Percentiles rank a stretch among this genome's conserved stretches.
Evolutionary conservation across 805 yeast genomes (phyloP).

Genomic region (Tetrapisispora pingtungensis): DNA sequence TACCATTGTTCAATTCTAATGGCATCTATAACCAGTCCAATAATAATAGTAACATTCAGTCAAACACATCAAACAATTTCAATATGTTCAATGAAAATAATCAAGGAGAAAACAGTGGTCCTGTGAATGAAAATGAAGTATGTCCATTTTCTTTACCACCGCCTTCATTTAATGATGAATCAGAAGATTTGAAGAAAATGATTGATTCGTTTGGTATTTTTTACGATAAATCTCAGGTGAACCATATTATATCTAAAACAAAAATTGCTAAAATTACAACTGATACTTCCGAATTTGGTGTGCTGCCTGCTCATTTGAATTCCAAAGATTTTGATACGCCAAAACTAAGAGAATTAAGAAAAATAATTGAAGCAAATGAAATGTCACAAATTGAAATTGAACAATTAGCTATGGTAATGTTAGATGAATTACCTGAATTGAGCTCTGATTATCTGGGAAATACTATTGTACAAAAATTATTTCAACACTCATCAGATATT

Average conservation of each 20-base stretch:
- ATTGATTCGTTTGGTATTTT: constrained; percentile 18
- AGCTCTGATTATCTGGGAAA: constrained; percentile 92
- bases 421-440: constrained; percentile 80
- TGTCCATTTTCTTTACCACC: constrained; percentile 31
- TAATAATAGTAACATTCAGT: constrained; percentile 3
- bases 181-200: constrained; percentile 11
- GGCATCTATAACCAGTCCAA: not conserved
- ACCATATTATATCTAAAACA: constrained; percentile 38
- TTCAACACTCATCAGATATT: constrained; percentile 57
- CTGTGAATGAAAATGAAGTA: constrained; percentile 22
- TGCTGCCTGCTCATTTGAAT: constrained; percentile 63
- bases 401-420: constrained; percentile 71
- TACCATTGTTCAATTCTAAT: constrained; percentile 18
- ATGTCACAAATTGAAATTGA: constrained; percentile 59
- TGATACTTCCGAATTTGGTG: constrained; percentile 46
- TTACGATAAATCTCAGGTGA: constrained; percentile 25
- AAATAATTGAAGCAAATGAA: constrained; percentile 48
- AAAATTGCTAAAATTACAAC: constrained; percentile 38
- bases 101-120: not conserved
- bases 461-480: constrained; percentile 87
- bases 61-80: constrained; percentile 1
- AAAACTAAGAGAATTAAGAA: constrained; percentile 75
- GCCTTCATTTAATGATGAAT: constrained; percentile 15
- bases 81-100: not conserved
- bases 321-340: constrained; percentile 77